Evolutionary conservation across 768 basidiomycete genomes (phyloP).

Genomic region (Mycena albidolilacea): DNA sequence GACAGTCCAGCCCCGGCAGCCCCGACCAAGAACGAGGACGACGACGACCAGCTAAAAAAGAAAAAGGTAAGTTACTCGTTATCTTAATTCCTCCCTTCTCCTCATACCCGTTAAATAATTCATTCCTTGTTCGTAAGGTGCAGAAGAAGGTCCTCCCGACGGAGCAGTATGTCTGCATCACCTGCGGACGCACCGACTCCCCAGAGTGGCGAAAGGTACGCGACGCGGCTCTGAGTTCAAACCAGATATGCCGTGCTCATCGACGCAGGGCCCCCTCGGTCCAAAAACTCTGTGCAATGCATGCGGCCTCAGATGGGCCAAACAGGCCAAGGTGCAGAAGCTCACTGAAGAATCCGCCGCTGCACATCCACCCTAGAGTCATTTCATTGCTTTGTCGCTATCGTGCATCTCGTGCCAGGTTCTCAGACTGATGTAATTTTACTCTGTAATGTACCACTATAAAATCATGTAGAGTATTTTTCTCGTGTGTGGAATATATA

Average conservation of each 20-base stretch:
- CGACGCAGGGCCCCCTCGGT: conserved; percentile 84
- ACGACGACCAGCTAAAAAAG: conserved; percentile 32
- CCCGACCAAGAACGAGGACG: conserved; percentile 24
- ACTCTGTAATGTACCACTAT: background rate
- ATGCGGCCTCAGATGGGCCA: conserved; percentile 95
- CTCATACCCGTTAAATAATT: background rate
- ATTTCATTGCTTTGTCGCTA: background rate
- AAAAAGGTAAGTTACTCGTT: conserved; percentile 28
- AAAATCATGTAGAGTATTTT: background rate
- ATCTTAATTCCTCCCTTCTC: conserved; percentile 16
- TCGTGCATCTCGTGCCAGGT: background rate
- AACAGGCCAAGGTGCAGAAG: conserved; percentile 57
- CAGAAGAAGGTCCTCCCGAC: conserved; percentile 59
- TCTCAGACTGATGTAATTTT: conserved; percentile 6
- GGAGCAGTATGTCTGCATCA: conserved; percentile 90
- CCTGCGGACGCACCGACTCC: conserved; percentile 95
- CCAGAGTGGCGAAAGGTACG: conserved; percentile 96
- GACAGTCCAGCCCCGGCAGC: conserved; percentile 14
- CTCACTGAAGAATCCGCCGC: conserved; percentile 42
- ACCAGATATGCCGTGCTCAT: conserved; percentile 12
- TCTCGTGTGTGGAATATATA: too few relatives aligned
- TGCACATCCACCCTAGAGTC: background rate
- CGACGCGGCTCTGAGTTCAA: conserved; percentile 10
- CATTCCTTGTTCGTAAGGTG: conserved; percentile 49
- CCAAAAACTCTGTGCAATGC: conserved; percentile 99